These are phyloP conservation scores for Fusarium chuoi DNA, from an alignment of 2,329 filamentous ascomycete genomes.

Conservation along the genomic window DNA sequence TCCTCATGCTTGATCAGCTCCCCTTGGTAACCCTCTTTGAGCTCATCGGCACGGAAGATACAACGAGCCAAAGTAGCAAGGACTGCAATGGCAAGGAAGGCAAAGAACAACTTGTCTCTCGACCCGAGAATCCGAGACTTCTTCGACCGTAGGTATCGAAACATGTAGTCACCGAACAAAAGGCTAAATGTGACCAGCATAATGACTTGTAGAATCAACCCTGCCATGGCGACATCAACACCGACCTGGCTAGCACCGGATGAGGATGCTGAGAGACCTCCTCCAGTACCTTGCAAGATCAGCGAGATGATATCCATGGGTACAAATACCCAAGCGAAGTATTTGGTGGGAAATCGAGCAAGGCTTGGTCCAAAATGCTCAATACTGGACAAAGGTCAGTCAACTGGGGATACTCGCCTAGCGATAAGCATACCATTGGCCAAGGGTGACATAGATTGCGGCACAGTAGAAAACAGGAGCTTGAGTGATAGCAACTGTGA, in stretches of 20 bases:
- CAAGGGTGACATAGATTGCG: slow-evolving; percentile 43
- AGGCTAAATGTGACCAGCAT: slow-evolving; percentile 57
- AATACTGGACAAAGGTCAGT: slow-evolving; percentile 35
- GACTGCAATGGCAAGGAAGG: slow-evolving; percentile 59
- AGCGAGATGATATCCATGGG: slow-evolving; percentile 62
- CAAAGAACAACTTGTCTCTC: slow-evolving; percentile 40
- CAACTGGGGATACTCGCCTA: rapidly evolving
- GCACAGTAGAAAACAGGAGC: slow-evolving; percentile 52
- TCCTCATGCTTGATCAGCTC: slow-evolving; percentile 57
- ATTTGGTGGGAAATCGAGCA: slow-evolving; percentile 48
- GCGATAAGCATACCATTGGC: slow-evolving; percentile 1
- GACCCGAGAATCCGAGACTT: not conserved
- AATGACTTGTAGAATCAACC: slow-evolving; percentile 60
- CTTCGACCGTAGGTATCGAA: slow-evolving; percentile 35
- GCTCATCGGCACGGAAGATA: slow-evolving; percentile 66
- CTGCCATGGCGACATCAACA: slow-evolving; percentile 60
- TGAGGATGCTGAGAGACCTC: slow-evolving; percentile 53
- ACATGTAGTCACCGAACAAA: slow-evolving; percentile 55
- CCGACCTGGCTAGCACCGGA: slow-evolving; percentile 53
- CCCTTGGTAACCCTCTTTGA: slow-evolving; percentile 64
- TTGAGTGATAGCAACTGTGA: slow-evolving; percentile 55
- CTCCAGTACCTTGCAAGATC: slow-evolving; percentile 61
- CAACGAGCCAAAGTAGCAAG: slow-evolving; percentile 65
- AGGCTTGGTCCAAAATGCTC: slow-evolving; percentile 46
- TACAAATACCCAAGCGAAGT: slow-evolving; percentile 54